Percentiles rank a stretch among this genome's conserved stretches.
Conservation (phyloP, 352 stramenopile genomes). For the Globisporangium barbulae region DNA sequence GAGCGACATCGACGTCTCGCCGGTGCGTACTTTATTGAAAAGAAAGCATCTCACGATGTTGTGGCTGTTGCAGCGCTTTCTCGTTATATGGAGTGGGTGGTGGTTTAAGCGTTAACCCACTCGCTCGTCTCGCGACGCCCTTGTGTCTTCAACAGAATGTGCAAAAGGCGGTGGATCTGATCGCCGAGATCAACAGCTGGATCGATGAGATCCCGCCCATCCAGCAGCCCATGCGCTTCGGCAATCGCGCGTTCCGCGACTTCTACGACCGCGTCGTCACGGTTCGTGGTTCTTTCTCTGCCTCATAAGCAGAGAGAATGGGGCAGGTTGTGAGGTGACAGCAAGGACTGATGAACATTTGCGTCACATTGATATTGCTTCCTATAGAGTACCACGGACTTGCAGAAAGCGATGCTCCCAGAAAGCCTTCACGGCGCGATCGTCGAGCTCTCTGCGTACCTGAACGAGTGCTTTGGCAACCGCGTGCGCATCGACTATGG, state of each 20-base stretch:
- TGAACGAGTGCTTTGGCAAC: constrained; percentile 97
- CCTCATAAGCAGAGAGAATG: too few species aligned
- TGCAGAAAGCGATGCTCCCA: constrained; percentile 69
- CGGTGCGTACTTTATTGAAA: constrained; percentile 30
- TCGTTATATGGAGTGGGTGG: neutral
- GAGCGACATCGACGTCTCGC: constrained; percentile 59
- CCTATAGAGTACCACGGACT: constrained; percentile 35
- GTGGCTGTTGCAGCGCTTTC: neutral
- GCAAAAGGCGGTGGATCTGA: constrained; percentile 52
- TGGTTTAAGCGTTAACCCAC: neutral
- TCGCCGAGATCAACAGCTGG: constrained; percentile 76
- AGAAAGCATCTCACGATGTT: neutral
- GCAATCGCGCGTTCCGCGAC: constrained; percentile 92
- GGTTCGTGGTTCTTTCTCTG: constrained; percentile 25
- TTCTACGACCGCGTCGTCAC: constrained; percentile 86
- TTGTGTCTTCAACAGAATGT: constrained; percentile 48
- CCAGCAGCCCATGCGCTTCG: constrained; percentile 93
- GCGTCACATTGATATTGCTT: neutral
- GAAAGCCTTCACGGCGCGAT: constrained; percentile 59
- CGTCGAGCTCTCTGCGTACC: constrained; percentile 93
- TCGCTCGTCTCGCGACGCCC: neutral
- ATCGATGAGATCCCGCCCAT: constrained; percentile 91
- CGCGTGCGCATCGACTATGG: constrained; percentile 97
- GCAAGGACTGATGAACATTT: neutral
- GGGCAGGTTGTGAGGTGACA: too few species aligned